phyloP scores from a whole-genome alignment of 495 filamentous ascomycete genomes.

The Pseudomonodictys pantanalensis region DNA sequence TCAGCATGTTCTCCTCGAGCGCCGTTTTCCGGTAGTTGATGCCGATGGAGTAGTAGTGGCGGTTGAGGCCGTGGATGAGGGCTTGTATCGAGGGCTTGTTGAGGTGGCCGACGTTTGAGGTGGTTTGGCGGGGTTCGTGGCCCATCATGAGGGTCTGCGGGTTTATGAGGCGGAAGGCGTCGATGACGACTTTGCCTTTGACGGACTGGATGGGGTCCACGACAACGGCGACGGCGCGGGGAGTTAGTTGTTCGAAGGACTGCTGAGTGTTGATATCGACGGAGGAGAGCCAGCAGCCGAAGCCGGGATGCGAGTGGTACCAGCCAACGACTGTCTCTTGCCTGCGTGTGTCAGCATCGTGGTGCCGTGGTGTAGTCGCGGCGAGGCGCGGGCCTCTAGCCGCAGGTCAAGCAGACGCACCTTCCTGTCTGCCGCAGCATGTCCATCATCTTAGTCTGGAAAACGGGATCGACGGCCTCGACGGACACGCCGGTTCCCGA shows the following conservation, averaged over 20 bases:
- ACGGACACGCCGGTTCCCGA: conserved; percentile 97
- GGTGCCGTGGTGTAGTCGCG: not conserved
- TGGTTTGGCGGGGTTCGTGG: conserved; percentile 96
- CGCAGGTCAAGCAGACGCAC: conserved; percentile 49
- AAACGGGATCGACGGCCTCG: conserved; percentile 95
- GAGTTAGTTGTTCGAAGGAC: conserved; percentile 95
- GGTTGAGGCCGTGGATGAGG: conserved; percentile 96
- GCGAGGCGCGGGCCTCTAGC: not conserved
- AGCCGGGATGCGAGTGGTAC: conserved; percentile 99
- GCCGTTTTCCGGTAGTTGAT: conserved; percentile 98
- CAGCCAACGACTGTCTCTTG: conserved; percentile 96
- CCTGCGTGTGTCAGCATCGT: conserved; percentile 45
- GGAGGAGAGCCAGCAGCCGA: conserved; percentile 97
- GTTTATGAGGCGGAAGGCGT: conserved; percentile 98
- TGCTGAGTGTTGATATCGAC: conserved; percentile 99
- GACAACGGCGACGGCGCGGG: conserved; percentile 93
- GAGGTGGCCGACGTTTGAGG: conserved; percentile 93
- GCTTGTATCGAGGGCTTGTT: conserved; percentile 99
- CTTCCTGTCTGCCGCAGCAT: conserved; percentile 96
- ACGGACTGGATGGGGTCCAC: conserved; percentile 98
- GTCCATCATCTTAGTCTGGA: conserved; percentile 99
- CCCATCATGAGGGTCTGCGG: conserved; percentile 98
- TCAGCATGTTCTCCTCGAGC: conserved; percentile 98
- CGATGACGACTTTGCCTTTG: conserved; percentile 98
- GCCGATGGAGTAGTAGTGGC: conserved; percentile 97